A percentile compares a stretch with the other conserved stretches of the same genome.
phyloP scores from a whole-genome alignment of 345 rosid genomes.

The Salix exigua region DNA sequence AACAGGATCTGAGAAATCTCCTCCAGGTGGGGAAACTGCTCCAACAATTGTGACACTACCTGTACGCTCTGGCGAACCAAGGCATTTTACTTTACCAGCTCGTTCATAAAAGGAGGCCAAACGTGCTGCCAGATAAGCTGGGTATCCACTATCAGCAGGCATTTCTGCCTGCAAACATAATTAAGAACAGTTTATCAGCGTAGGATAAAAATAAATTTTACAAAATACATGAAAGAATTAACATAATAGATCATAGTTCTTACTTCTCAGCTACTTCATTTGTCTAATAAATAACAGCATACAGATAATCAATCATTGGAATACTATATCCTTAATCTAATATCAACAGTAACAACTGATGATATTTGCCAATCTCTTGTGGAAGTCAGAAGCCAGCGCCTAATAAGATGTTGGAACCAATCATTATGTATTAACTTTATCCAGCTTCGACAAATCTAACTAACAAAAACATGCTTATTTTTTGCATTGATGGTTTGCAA shows the following conservation, averaged over 20 bases:
- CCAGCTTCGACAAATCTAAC: background rate
- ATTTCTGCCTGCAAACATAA: slow-evolving; percentile 83
- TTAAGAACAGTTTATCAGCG: slow-evolving; percentile 1
- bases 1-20: slow-evolving; percentile 99
- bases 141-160: slow-evolving; percentile 99
- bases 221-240: background rate
- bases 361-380: background rate
- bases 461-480: background rate
- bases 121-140: slow-evolving; percentile 99
- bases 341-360: background rate
- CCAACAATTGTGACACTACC: slow-evolving; percentile 99
- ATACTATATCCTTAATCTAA: background rate
- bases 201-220: background rate
- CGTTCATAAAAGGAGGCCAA: slow-evolving; percentile 98
- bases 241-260: background rate
- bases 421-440: background rate
- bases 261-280: background rate
- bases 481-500: background rate
- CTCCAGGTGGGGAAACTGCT: slow-evolving; percentile 99
- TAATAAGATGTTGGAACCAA: background rate
- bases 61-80: slow-evolving; percentile 93
- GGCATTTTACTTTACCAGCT: slow-evolving; percentile 99
- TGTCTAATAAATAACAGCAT: background rate
- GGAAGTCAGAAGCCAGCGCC: background rate
- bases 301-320: background rate